Evolutionary conservation across 352 stramenopile genomes (phyloP).

Genomic region (Phytopythium sindhum): DNA sequence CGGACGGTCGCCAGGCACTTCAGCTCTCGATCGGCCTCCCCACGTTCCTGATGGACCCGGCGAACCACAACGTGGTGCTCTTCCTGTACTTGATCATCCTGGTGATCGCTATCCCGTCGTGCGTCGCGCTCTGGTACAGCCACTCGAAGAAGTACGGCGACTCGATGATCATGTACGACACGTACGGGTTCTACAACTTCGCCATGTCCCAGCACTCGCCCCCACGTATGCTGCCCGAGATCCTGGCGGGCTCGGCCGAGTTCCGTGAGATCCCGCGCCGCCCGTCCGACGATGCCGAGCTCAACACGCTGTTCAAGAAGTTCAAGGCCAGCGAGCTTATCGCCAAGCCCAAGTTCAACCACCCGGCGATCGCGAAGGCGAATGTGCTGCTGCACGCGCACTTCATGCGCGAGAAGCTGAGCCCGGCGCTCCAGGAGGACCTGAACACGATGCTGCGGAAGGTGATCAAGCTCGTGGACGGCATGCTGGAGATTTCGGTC

Average conservation of each 20-base stretch:
- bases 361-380: slow-evolving; percentile 79
- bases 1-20: slow-evolving; percentile 97
- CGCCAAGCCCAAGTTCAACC: slow-evolving; percentile 83
- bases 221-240: slow-evolving; percentile 95
- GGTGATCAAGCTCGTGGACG: slow-evolving; percentile 94
- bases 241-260: slow-evolving; percentile 87
- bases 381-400: slow-evolving; percentile 95
- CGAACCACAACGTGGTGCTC: slow-evolving; percentile 98
- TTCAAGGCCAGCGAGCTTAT: slow-evolving; percentile 81
- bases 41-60: slow-evolving; percentile 95
- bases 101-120: slow-evolving; percentile 96
- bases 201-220: slow-evolving; percentile 94
- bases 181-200: slow-evolving; percentile 98
- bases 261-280: slow-evolving; percentile 84
- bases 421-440: slow-evolving; percentile 72
- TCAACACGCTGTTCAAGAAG: slow-evolving; percentile 64
- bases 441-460: slow-evolving; percentile 95
- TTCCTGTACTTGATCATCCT: slow-evolving; percentile 98
- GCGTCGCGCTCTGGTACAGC: slow-evolving; percentile 94
- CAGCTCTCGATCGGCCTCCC: slow-evolving; percentile 96
- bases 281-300: slow-evolving; percentile 57
- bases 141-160: slow-evolving; percentile 98
- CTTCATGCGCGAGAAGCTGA: slow-evolving; percentile 89
- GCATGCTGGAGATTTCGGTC: slow-evolving; percentile 98
- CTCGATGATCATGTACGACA: slow-evolving; percentile 99